Conservation (phyloP, 176 grass and related monocot genomes). For the Musa itinerans region DNA sequence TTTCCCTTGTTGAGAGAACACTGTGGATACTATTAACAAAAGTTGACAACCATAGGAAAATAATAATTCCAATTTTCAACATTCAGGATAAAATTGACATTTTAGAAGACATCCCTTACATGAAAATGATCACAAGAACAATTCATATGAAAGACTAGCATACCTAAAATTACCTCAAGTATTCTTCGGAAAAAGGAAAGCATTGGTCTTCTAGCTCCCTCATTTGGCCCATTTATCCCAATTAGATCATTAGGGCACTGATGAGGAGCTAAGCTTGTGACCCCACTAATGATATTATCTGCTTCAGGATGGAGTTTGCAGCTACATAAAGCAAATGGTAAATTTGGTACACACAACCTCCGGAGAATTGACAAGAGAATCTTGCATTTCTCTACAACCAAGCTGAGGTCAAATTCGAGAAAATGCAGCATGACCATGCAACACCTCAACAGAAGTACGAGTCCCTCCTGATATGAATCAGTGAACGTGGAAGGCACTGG, state of each 20-base stretch:
- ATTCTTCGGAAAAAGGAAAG: slow-evolving; percentile 6
- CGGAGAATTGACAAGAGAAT: not conserved
- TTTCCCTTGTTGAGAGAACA: not conserved
- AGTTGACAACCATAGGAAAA: not conserved
- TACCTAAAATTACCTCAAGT: not conserved
- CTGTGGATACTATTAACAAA: not conserved
- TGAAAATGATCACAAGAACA: not conserved
- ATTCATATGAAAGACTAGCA: not conserved
- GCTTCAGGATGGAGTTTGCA: not conserved
- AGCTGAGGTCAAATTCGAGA: slow-evolving; percentile 8
- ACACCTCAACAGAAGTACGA: not conserved
- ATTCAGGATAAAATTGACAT: not conserved
- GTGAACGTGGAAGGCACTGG: not conserved
- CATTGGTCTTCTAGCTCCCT: not conserved
- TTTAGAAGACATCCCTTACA: not conserved
- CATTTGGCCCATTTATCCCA: not conserved
- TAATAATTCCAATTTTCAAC: no score
- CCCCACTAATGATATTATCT: not conserved
- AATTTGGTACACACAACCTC: not conserved
- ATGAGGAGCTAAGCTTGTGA: not conserved
- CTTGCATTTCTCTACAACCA: slow-evolving; percentile 14
- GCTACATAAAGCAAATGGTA: not conserved
- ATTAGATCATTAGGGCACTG: not conserved
- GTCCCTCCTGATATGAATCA: not conserved
- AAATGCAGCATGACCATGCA: not conserved